Base-by-base conservation (phyloP, 176 grass and related monocot species). In the Oryza coarctata region DNA sequence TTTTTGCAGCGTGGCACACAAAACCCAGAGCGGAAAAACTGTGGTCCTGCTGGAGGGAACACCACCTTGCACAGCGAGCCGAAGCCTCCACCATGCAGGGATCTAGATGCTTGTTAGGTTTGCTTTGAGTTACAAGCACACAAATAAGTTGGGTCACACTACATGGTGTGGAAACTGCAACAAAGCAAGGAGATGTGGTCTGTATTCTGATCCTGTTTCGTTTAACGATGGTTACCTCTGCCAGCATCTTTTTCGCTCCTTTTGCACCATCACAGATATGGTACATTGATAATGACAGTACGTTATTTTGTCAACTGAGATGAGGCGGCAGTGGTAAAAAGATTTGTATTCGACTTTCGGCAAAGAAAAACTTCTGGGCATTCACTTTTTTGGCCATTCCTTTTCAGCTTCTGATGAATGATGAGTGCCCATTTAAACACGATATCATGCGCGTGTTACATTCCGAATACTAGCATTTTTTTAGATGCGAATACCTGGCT, bases 91-190 rank as follows among this genome's bases (percentile, higher is more conserved):
- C 91, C 90, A 10, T 98, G 96, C 90, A 95, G 96, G 49, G 90
- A 95, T 78, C 87, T 98, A 27, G 90, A 95, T 84, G 96, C 90
- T 20, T 98, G 93, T 87, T 98, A 87, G 94, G 26, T 75, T 87
- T 92, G 49, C 27, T 70, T 68, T 3, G 5, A 84, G 61, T 76
- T 86, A 55, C 58, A 67, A 67, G 34, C 82, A 71, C 83, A 76
- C 47, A 71, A 86, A 87, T 91, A 88, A 91, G 52, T 77, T 64
- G 38, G 68, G 29, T 78, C 18, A 30, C 49, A 55, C 25, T 77
- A 68, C 83, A 63, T 26, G 70, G 50, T 68, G 67, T 78, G 79
- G 61, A 79, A 83, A 79, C 88, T 81, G 66, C 58, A 36, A 68
- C 71, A 78, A 32, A 17, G 2, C 71, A 82, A 82, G 60, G 71